Evolutionary conservation across 163 green algal species (phyloP).

Genomic region (Scenedesmus sp.): DNA sequence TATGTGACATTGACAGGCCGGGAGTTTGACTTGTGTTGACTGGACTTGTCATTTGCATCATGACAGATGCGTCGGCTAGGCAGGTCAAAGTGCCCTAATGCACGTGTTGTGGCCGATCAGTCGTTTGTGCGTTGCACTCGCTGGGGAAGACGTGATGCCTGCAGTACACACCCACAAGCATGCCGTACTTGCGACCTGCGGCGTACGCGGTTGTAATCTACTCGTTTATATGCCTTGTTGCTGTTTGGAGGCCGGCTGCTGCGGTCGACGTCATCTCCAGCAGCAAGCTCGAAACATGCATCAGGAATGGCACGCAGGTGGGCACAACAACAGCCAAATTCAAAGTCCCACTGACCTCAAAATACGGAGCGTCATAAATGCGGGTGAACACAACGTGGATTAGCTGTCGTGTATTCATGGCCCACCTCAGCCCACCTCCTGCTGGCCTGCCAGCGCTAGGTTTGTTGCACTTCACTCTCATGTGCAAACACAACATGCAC

Average conservation of each 20-base stretch:
- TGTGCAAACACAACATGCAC: not conserved
- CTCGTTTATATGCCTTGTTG: not conserved
- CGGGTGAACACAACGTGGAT: not conserved
- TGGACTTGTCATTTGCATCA: not conserved
- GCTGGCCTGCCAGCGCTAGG: not conserved
- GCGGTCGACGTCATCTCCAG: slow-evolving; percentile 32
- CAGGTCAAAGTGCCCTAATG: not conserved
- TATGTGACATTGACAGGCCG: not conserved
- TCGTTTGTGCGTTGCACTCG: not conserved
- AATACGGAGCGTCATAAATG: no score
- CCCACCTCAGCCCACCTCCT: not conserved
- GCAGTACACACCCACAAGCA: not conserved
- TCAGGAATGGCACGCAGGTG: slow-evolving; percentile 41
- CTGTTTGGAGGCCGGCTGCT: not conserved
- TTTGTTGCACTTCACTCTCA: not conserved
- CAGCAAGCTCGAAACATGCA: slow-evolving; percentile 48
- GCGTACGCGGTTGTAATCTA: not conserved
- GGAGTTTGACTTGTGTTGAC: slow-evolving; percentile 9
- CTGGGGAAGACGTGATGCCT: not conserved
- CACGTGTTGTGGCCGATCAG: not conserved
- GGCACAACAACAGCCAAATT: not conserved
- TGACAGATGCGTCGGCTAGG: not conserved
- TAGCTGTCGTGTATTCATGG: not conserved
- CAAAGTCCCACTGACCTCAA: not conserved
- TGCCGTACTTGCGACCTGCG: not conserved